Percentiles rank a stretch among this genome's conserved stretches.
Conservation (phyloP, 1,284 basidiomycete species). For the Cryptococcus sp. region DNA sequence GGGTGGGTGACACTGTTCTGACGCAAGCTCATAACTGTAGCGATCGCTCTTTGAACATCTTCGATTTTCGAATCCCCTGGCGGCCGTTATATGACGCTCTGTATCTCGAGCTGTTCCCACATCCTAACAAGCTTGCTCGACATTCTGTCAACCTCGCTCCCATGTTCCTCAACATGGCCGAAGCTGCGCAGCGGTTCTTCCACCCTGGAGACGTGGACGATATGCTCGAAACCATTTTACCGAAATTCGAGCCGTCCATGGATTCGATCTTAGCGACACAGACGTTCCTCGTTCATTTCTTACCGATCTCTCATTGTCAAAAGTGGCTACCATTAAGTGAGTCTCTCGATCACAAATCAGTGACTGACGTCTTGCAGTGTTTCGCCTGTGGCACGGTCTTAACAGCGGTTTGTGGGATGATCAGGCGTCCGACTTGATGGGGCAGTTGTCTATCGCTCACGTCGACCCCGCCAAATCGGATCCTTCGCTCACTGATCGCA, state of each 20-base stretch:
- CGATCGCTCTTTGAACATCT: constrained; percentile 73
- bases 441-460: constrained; percentile 71
- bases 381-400: constrained; percentile 77
- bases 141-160: constrained; percentile 60
- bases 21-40: constrained; percentile 54
- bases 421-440: constrained; percentile 68
- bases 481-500: constrained; percentile 63
- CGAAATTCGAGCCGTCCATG: constrained; percentile 71
- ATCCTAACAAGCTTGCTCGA: constrained; percentile 76
- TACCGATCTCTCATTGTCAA: constrained; percentile 75
- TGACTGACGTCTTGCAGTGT: constrained; percentile 53
- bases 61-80: constrained; percentile 87
- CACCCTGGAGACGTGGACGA: constrained; percentile 83
- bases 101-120: constrained; percentile 78
- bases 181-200: constrained; percentile 82
- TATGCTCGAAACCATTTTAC: constrained; percentile 72
- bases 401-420: constrained; percentile 84
- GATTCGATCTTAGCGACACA: constrained; percentile 76
- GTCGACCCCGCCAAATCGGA: constrained; percentile 71
- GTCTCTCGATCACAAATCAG: constrained; percentile 6
- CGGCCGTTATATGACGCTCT: constrained; percentile 79
- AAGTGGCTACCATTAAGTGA: constrained; percentile 70
- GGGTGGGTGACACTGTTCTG: constrained; percentile 61
- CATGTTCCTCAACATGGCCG: constrained; percentile 77
- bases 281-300: constrained; percentile 77